Evolutionary conservation across 176 grass and related monocot genomes (phyloP).

Genomic region (Elaeis guineensis): DNA sequence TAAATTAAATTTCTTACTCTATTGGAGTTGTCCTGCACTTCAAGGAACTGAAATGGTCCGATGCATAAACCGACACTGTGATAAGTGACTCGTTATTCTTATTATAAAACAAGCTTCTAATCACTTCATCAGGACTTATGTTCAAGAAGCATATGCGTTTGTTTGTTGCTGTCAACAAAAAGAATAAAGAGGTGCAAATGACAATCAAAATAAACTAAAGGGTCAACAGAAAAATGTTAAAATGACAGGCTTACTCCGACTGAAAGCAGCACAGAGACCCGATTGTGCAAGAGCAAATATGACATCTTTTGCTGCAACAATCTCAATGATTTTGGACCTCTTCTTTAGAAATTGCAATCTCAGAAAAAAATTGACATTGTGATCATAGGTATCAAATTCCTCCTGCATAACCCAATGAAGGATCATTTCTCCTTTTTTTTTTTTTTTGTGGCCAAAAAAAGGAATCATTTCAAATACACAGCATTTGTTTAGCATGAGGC

Average conservation of each 20-base stretch:
- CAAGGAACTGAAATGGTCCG: conserved; percentile 59
- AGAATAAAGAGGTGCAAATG: conserved; percentile 25
- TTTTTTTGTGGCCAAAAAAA: too few relatives aligned
- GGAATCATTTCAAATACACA: too few relatives aligned
- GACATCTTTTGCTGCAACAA: conserved; percentile 74
- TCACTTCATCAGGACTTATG: conserved; percentile 69
- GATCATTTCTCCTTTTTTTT: not conserved
- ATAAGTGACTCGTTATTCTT: conserved; percentile 64
- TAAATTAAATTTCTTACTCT: conserved; percentile 41
- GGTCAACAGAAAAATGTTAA: conserved; percentile 3
- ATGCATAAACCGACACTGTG: conserved; percentile 68
- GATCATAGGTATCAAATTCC: conserved; percentile 57
- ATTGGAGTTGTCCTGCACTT: conserved; percentile 80
- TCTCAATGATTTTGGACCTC: conserved; percentile 73
- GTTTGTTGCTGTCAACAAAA: conserved; percentile 50
- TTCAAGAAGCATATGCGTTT: conserved; percentile 81
- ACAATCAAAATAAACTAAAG: conserved; percentile 24
- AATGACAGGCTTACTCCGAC: conserved; percentile 38
- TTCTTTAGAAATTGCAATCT: conserved; percentile 49
- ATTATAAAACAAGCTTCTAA: conserved; percentile 74
- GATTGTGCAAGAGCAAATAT: conserved; percentile 71
- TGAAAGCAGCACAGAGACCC: conserved; percentile 69
- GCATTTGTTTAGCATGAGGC: too few relatives aligned
- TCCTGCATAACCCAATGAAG: conserved; percentile 38
- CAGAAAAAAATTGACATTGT: conserved; percentile 36